Conservation (phyloP, 345 rosid species). For the Stellera chamaejasme region DNA sequence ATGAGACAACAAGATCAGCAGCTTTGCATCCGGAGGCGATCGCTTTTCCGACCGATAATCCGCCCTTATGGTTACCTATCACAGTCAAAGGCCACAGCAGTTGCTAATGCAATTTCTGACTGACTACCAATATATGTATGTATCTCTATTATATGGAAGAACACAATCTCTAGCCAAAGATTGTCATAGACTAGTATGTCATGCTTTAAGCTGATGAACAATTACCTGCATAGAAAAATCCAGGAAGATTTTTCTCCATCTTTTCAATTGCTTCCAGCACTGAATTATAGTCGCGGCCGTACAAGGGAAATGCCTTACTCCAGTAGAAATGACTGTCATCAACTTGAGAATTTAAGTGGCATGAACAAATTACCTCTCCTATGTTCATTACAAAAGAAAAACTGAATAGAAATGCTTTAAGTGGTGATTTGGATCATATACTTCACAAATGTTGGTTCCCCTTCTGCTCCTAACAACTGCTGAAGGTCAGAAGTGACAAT, state of each 20-base stretch:
- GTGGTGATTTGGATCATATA: slow-evolving; percentile 19
- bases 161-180: too few species aligned
- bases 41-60: slow-evolving; percentile 84
- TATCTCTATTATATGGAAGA: too few species aligned
- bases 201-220: slow-evolving; percentile 8
- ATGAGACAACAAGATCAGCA: slow-evolving; percentile 76
- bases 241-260: slow-evolving; percentile 84
- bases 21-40: slow-evolving; percentile 82
- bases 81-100: not conserved
- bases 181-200: too few species aligned
- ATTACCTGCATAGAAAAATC: slow-evolving; percentile 91
- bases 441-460: slow-evolving; percentile 83
- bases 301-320: slow-evolving; percentile 86
- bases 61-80: slow-evolving; percentile 83
- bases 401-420: not conserved
- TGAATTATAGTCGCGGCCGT: slow-evolving; percentile 55
- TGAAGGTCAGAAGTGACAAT: slow-evolving; percentile 78
- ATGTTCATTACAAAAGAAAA: slow-evolving; percentile 1
- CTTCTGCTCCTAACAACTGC: slow-evolving; percentile 79
- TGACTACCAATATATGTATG: too few species aligned
- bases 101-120: too few species aligned
- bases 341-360: not conserved
- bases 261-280: slow-evolving; percentile 61
- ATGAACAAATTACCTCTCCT: not conserved
- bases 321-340: slow-evolving; percentile 74